Base-by-base conservation (phyloP, 495 filamentous ascomycete genomes). In the Rhypophila decipiens region DNA sequence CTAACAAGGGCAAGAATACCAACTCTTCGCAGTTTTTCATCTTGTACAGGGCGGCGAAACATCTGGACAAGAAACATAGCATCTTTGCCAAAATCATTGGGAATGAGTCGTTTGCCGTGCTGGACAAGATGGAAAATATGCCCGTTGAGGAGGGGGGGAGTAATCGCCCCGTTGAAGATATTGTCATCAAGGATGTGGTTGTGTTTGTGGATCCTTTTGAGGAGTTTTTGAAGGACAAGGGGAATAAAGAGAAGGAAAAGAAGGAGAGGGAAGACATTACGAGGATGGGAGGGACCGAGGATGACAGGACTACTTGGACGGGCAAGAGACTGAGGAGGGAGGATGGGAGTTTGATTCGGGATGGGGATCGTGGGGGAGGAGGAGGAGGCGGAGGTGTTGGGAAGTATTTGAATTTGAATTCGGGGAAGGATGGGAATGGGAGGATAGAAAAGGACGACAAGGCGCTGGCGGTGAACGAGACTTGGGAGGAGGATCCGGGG, bases 1-100 rank as follows among this genome's bases (percentile, higher is more conserved):
- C 93, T 24, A 98, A 98, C 57, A 98, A 98, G 56, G 93, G 93
- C 22, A 95, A 95, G 53, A 90, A 97, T 51, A 97, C 94, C 2
- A 98, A 98, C 58, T 88, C 85, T 27, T 84, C 77, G 46, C 93
- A 98, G 68, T 98, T 97, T 63, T 98, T 98, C 70, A 85, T 98
- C 56, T 87, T 83, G 2, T 97, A 97, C 63, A 82, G 85, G 17
- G 74, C 85, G 1, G 77, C 82, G 1, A 79, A 80, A 58, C 93
- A 98, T 68, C 76, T 98, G 11, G 88, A 96, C 61, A 74, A 82
- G 46, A 98, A 98, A 52, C 93, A 98, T 63, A 97, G 93, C n/a
- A 85, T 97, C 23, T 97, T 98, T 56, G 93, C 81, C 3, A 76
- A 78, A 24, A 81, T 97, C 2, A 86, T 95, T 13, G 87, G 85